Evolutionary conservation across 2,329 filamentous ascomycete genomes (phyloP).

Genomic region (Fusarium zealandicum): DNA sequence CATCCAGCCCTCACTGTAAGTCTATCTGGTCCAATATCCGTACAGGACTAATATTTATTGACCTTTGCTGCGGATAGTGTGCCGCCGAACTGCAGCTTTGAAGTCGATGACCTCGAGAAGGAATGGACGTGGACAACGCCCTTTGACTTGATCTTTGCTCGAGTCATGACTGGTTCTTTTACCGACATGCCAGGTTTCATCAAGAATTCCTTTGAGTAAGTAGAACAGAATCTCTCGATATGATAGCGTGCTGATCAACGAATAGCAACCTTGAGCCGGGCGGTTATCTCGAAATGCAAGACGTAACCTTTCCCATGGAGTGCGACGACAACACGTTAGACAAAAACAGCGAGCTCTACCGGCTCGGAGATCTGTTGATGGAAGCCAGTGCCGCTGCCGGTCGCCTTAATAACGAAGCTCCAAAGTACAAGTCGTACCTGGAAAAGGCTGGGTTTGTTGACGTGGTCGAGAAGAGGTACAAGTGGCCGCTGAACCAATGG

Average conservation of each 20-base stretch:
- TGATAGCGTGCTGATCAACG: background rate
- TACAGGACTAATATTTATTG: no score
- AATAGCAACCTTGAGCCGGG: conserved; percentile 17
- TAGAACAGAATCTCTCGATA: no score
- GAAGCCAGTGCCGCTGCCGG: conserved; percentile 10
- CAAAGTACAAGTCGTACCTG: conserved; percentile 7
- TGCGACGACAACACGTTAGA: conserved; percentile 11
- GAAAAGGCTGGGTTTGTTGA: conserved; percentile 18
- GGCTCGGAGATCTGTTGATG: background rate
- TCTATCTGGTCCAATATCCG: no score
- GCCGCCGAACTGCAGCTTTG: conserved; percentile 12
- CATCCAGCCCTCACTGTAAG: conserved; percentile 15
- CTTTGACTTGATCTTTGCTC: conserved; percentile 11
- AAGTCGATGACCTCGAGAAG: conserved; percentile 14
- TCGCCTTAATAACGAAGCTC: background rate
- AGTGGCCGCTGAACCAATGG: conserved; percentile 18
- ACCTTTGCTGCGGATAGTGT: conserved; percentile 2
- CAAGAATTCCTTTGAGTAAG: conserved; percentile 6
- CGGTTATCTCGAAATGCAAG: conserved; percentile 17
- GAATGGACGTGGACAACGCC: conserved; percentile 10
- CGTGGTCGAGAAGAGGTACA: conserved; percentile 5
- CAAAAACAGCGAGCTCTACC: background rate
- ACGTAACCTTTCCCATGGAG: conserved; percentile 7
- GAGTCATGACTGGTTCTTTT: conserved; percentile 10
- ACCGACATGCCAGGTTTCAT: conserved; percentile 7